phyloP scores from a whole-genome alignment of 2,329 filamentous ascomycete genomes.

The Cladosporium sp. region DNA sequence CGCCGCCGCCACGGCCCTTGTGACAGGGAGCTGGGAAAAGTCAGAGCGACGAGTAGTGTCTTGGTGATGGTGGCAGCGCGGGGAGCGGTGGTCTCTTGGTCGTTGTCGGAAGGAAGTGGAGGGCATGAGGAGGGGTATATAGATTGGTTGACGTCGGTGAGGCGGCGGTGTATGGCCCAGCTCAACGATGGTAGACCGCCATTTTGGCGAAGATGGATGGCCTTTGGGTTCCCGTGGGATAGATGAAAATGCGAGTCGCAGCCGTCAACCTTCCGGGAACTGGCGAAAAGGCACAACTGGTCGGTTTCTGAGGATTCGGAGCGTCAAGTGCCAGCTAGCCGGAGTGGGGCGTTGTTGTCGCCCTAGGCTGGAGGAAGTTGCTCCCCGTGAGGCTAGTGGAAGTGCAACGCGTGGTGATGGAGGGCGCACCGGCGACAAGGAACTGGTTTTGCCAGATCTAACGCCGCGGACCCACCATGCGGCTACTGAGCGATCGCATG shows the following conservation, averaged over 20 bases:
- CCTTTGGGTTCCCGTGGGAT: background rate
- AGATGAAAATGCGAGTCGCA: background rate
- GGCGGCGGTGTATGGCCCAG: background rate
- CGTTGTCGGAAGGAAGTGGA: background rate
- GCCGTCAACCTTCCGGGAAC: conserved; percentile 2
- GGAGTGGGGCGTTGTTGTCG: conserved; percentile 7
- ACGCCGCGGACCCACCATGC: conserved; percentile 7
- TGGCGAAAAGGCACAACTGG: background rate
- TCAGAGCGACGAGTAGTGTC: background rate
- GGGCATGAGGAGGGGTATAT: conserved; percentile 4
- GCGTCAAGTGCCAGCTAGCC: background rate
- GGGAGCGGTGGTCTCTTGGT: background rate
- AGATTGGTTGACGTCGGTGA: background rate
- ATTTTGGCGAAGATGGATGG: background rate
- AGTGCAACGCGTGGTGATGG: conserved; percentile 11
- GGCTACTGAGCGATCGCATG: conserved; percentile 10
- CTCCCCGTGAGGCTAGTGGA: conserved; percentile 11
- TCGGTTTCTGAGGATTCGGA: conserved; percentile 10
- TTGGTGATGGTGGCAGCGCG: conserved; percentile 8
- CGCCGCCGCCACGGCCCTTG: conserved; percentile 5
- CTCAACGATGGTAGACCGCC: conserved; percentile 3
- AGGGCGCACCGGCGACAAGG: conserved; percentile 11
- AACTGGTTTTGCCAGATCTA: conserved; percentile 13
- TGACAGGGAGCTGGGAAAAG: conserved; percentile 12
- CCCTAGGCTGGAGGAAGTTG: conserved; percentile 5